Percentiles rank a stretch among this genome's conserved stretches.
Evolutionary conservation across 805 yeast species (phyloP).

Genomic region (Lachancea sp.): DNA sequence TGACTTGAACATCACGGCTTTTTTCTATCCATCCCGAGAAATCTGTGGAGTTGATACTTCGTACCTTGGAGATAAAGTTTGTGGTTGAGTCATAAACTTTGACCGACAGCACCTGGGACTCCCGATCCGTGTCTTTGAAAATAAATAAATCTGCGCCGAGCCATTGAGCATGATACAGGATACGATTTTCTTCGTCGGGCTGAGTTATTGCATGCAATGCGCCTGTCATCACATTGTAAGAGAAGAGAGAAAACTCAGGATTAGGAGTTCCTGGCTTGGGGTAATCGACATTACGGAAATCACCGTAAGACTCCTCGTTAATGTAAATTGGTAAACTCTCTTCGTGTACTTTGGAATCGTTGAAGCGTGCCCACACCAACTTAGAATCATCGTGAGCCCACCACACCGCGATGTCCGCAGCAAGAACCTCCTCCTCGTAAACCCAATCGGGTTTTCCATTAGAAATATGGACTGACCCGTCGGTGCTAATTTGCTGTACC

Average conservation of each 20-base stretch:
- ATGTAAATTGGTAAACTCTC: conserved; percentile 48
- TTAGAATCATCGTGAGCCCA: conserved; percentile 62
- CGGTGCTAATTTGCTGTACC: conserved; percentile 30
- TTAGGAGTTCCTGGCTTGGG: conserved; percentile 68
- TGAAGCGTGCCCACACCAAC: conserved; percentile 47
- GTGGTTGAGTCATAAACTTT: conserved; percentile 37
- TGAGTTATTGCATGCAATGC: conserved; percentile 22
- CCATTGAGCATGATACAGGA: conserved; percentile 62
- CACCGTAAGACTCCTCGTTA: conserved; percentile 40
- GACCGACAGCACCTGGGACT: conserved; percentile 49
- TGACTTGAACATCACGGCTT: conserved; percentile 34
- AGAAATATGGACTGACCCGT: conserved; percentile 46
- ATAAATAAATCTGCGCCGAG: conserved; percentile 42
- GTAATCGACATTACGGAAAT: conserved; percentile 44
- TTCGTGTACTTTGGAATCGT: conserved; percentile 53
- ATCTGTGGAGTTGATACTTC: conserved; percentile 39
- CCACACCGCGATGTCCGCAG: conserved; percentile 56
- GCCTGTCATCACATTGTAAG: conserved; percentile 35
- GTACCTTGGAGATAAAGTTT: conserved; percentile 33
- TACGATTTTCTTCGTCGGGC: conserved; percentile 21
- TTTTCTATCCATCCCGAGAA: conserved; percentile 60
- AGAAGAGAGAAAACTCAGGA: conserved; percentile 46
- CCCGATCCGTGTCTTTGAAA: conserved; percentile 57
- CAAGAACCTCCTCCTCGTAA: conserved; percentile 73
- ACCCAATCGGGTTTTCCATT: conserved; percentile 82